Evolutionary conservation across 1,139 yeast species (phyloP).

Genomic region (Oligophagozyma castellii): DNA sequence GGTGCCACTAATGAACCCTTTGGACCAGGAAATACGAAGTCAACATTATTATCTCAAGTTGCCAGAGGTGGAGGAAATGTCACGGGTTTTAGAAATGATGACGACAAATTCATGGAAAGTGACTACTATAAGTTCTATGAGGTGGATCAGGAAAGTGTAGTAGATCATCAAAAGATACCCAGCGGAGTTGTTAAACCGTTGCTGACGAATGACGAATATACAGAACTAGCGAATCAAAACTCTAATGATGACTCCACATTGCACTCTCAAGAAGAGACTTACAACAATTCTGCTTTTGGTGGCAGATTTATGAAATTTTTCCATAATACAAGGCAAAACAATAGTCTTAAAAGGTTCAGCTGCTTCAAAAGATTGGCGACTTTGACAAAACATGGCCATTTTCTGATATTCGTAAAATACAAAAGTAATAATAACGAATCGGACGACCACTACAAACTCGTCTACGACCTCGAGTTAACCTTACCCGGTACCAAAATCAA

Average conservation of each 20-base stretch:
- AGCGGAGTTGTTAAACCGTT: slow-evolving; percentile 2
- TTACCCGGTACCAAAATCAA: slow-evolving; percentile 16
- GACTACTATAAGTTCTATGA: slow-evolving; percentile 10
- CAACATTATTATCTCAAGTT: slow-evolving; percentile 32
- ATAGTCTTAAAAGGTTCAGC: slow-evolving; percentile 9
- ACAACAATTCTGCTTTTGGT: slow-evolving; percentile 8
- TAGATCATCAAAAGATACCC: slow-evolving; percentile 6
- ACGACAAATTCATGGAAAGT: slow-evolving; percentile 11
- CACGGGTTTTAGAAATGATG: slow-evolving; percentile 27
- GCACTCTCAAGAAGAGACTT: neutral
- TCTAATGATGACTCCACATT: slow-evolving; percentile 2
- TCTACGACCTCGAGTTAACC: slow-evolving; percentile 17
- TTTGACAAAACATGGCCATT: slow-evolving; percentile 21
- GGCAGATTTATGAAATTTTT: slow-evolving; percentile 19
- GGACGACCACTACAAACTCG: slow-evolving; percentile 10
- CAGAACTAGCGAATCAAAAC: slow-evolving; percentile 3
- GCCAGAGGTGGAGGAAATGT: slow-evolving; percentile 41
- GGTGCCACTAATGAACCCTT: slow-evolving; percentile 53
- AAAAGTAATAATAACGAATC: slow-evolving; percentile 7
- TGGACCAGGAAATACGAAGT: slow-evolving; percentile 24
- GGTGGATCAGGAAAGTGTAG: slow-evolving; percentile 8
- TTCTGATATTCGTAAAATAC: slow-evolving; percentile 17
- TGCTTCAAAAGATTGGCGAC: slow-evolving; percentile 12
- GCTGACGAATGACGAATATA: slow-evolving; percentile 1
- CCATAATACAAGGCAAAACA: slow-evolving; percentile 3